phyloP scores from a whole-genome alignment of 306 rosid genomes.

The Sicyos edulis region DNA sequence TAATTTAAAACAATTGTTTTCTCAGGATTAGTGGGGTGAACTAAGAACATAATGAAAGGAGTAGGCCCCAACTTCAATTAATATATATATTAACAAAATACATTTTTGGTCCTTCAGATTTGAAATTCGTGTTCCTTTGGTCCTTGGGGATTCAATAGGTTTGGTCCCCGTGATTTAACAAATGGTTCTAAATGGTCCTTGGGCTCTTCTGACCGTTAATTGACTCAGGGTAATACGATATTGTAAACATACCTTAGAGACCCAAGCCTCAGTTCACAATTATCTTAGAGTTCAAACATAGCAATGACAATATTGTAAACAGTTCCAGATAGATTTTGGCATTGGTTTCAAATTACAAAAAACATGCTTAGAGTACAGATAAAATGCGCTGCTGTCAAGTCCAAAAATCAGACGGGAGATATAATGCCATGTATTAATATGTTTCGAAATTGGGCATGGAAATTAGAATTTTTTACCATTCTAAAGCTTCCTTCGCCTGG shows the following conservation, averaged over 20 bases:
- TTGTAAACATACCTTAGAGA: too few relatives aligned
- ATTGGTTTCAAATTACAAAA: background rate
- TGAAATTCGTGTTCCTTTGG: too few relatives aligned
- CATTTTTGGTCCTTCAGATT: background rate
- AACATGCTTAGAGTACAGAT: background rate
- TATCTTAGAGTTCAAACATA: too few relatives aligned
- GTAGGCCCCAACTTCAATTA: background rate
- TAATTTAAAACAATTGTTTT: background rate
- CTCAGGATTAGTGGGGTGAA: background rate
- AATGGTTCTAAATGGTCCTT: too few relatives aligned
- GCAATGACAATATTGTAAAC: background rate
- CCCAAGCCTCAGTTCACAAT: too few relatives aligned
- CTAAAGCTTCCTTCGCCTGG: constrained; percentile 50
- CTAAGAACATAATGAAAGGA: background rate
- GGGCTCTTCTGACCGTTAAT: too few relatives aligned
- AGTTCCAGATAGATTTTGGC: background rate
- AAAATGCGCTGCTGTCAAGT: background rate
- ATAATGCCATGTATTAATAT: background rate
- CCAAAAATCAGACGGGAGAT: background rate
- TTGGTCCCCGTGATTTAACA: too few relatives aligned
- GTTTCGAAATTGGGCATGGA: background rate
- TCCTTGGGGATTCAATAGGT: too few relatives aligned
- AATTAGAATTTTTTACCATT: constrained; percentile 29
- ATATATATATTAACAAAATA: background rate
- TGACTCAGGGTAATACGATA: too few relatives aligned